Conservation (phyloP, 352 stramenopile genomes). For the Peronospora farinosa region DNA sequence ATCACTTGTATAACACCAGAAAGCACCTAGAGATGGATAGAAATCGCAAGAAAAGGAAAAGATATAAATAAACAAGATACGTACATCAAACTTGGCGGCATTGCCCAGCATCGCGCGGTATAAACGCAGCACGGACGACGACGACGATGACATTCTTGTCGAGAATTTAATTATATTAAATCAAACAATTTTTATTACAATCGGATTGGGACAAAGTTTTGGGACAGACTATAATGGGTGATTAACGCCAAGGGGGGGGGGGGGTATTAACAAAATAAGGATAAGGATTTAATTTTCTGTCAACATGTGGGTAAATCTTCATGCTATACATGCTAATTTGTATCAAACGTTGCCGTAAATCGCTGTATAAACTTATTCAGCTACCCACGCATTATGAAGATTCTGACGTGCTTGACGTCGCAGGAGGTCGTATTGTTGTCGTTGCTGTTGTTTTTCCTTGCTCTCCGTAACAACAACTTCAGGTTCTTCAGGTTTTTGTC, state of each 20-base stretch:
- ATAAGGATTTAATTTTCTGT: no score
- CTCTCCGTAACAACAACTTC: constrained; percentile 14
- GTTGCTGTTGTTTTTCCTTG: constrained; percentile 29
- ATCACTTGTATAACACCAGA: not conserved
- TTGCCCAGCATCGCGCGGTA: constrained; percentile 58
- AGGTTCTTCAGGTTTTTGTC: constrained; percentile 9
- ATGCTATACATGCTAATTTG: no score
- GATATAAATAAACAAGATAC: constrained; percentile 2
- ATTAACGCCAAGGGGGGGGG: no score
- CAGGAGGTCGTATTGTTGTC: constrained; percentile 21
- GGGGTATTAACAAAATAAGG: no score
- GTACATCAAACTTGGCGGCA: constrained; percentile 48
- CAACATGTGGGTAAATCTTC: no score
- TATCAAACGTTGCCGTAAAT: no score
- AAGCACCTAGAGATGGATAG: not conserved
- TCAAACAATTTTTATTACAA: no score
- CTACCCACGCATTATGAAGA: constrained; percentile 22
- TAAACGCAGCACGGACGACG: constrained; percentile 39
- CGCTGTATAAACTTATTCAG: constrained; percentile 7
- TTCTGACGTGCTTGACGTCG: constrained; percentile 21
- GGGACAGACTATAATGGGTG: no score
- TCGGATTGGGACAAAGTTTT: no score
- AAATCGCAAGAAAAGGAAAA: not conserved
- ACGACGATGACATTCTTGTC: constrained; percentile 31
- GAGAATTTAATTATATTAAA: no score